Evolutionary conservation across 2,329 filamentous ascomycete species (phyloP).

Genomic region (Clonostachys sp.): DNA sequence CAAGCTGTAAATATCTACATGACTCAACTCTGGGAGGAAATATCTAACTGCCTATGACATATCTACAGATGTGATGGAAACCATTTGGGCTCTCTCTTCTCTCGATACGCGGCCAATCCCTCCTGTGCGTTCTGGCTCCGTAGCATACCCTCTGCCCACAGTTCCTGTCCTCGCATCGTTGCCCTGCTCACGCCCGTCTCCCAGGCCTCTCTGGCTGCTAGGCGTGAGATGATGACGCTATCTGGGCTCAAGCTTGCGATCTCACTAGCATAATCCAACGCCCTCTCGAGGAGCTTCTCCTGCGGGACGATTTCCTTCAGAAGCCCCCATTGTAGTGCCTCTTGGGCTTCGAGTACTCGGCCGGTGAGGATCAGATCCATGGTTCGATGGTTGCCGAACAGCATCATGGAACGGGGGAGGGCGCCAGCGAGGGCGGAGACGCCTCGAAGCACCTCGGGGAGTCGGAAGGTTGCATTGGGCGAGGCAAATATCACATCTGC

Average conservation of each 20-base stretch:
- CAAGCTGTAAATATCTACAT: constrained; percentile 12
- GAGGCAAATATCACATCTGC: constrained; percentile 55
- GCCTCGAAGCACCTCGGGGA: constrained; percentile 55
- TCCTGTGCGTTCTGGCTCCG: constrained; percentile 18
- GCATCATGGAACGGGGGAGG: constrained; percentile 39
- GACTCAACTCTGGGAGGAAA: neutral
- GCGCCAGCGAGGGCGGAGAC: constrained; percentile 54
- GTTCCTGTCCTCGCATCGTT: constrained; percentile 23
- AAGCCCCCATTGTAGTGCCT: constrained; percentile 21
- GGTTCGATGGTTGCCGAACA: constrained; percentile 23
- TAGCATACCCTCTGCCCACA: constrained; percentile 20
- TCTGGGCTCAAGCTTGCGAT: constrained; percentile 24
- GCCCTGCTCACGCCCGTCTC: constrained; percentile 23
- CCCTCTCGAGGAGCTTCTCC: constrained; percentile 17
- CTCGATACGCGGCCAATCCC: constrained; percentile 17
- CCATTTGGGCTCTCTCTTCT: constrained; percentile 22
- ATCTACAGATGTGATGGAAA: constrained; percentile 15
- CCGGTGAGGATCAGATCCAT: constrained; percentile 24
- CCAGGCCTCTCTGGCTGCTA: constrained; percentile 24
- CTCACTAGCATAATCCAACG: constrained; percentile 19
- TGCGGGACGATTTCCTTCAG: constrained; percentile 18
- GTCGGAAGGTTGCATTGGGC: constrained; percentile 42
- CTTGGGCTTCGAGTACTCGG: constrained; percentile 13
- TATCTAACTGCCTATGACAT: constrained; percentile 2
- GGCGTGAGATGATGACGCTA: constrained; percentile 22